Base-by-base conservation (phyloP, 768 basidiomycete species). In the Mycena filopes region DNA sequence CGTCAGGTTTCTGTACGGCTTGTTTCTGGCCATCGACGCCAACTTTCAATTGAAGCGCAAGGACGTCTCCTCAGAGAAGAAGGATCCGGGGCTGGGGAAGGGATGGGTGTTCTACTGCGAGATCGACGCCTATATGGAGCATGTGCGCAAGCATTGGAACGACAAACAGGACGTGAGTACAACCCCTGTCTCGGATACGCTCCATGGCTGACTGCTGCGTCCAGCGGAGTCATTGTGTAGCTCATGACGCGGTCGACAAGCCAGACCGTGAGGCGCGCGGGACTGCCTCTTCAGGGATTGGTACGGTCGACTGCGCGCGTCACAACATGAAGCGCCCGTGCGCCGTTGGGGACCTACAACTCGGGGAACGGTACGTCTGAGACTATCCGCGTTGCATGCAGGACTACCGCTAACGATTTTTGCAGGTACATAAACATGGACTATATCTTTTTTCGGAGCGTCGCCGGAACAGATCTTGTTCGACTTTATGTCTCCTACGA, bases 401-500 rank as follows among this genome's bases (percentile, higher is more conserved):
- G 33, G 21, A 36, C 36, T 9, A 15, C 15, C 10, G 36, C 36
- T 36, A 15, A 36, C 9, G 36, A 36, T 33, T 15, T 15, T 18
- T n/a, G n/a, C n/a, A 43, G 47, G 20, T 60, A 60, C 21, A n/a
- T 38, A 0, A 73, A 74, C 58, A 71, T 71, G 68, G 77, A 79
- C 50, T 79, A 74, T 46, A 56, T 77, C 21, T 67, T 75, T 42
- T 67, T 73, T 9, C 65, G 58, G 1, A 71, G 71, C 36, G 29
- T 76, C 29, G 40, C 20, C 13, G 28, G 60, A 13, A 41, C 46
- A 5, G 29, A 55, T n/a, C 53, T 65, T 16, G 38, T 60, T 0
- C 43, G 59, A 0, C 23, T 76, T 7, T 47, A 59, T 25, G 53
- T 72, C 6, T 74, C 74, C 0, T 75, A 74, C 33, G 72, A 75